Evolutionary conservation across 352 stramenopile species (phyloP).

Genomic region (Phytopythium cucurbitacearum): DNA sequence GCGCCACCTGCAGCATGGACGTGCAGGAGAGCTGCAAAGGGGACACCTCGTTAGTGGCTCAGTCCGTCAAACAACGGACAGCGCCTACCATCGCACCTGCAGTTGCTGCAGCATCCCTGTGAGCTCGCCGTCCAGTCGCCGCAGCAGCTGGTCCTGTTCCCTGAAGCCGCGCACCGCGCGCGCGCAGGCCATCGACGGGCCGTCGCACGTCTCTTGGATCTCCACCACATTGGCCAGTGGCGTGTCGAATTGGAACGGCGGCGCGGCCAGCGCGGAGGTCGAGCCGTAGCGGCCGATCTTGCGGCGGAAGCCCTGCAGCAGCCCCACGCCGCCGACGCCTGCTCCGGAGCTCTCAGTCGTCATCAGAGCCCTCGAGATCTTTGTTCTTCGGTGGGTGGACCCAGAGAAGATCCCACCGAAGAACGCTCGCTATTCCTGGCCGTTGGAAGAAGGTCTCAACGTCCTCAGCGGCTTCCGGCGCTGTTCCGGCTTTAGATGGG

Average conservation of each 20-base stretch:
- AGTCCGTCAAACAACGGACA: background rate
- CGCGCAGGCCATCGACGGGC: constrained; percentile 25
- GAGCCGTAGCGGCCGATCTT: constrained; percentile 51
- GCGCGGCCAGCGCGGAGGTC: constrained; percentile 1
- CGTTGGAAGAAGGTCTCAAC: no score
- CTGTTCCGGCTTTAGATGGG: no score
- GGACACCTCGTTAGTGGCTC: background rate
- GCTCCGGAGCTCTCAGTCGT: background rate
- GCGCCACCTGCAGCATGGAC: constrained; percentile 23
- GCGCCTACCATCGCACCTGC: constrained; percentile 20
- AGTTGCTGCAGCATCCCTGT: constrained; percentile 53
- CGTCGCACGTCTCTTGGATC: constrained; percentile 4
- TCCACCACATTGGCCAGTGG: background rate
- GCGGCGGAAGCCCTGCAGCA: constrained; percentile 57
- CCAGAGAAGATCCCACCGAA: no score
- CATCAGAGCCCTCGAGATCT: no score
- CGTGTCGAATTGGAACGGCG: constrained; percentile 8
- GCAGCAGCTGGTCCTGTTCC: constrained; percentile 42
- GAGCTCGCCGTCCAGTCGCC: constrained; percentile 41
- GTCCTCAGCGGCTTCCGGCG: no score
- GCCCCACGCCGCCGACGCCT: constrained; percentile 7
- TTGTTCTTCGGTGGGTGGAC: no score
- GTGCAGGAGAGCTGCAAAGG: background rate
- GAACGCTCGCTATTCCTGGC: no score
- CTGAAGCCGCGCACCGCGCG: constrained; percentile 41